Base-by-base conservation (phyloP, 768 basidiomycete species). In the Terana coerulea region DNA sequence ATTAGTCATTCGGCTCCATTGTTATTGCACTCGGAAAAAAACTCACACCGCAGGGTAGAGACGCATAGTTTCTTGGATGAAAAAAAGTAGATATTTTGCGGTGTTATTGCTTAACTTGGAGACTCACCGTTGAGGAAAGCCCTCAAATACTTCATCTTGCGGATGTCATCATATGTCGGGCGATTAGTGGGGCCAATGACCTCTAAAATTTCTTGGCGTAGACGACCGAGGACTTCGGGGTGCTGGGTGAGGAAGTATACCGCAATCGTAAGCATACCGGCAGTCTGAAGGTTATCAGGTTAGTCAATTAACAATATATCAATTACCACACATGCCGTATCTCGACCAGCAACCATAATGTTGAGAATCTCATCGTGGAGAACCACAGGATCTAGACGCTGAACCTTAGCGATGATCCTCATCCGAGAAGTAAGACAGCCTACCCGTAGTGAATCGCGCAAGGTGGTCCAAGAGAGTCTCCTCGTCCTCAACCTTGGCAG, bases 401-500 rank as follows among this genome's bases (percentile, higher is more conserved):
- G 2, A 29, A 34, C 12, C 11, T 36, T 34, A 29, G 15, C 21
- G 8, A 10, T 33, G 33, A 30, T 8, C 17, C 8, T n/a, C 30
- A 19, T 4, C 12, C 5, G 8, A 15, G 19, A 2, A 12, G 15
- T 5, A 35, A 21, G 25, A 29, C 21, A 9, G 21, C 61, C 2
- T 1, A 76, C 75, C 74, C 24, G 62, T 60, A 0, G 75, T 76
- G 25, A 61, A 56, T 15, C 64, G 62, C 4, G 70, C 60, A 22
- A 77, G 58, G 54, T 72, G 61, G 35, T 74, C 75, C 6, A 77
- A 52, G 9, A 77, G 47, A 0, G 75, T 75, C 33, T 65, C 69
- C n/a, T 61, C 60, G 3, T 70, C 72, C 1, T 46, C 44, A 8
- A 59, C 63, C 30, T 62, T 43, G 7, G 7, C 52, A 10, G 31